Evolutionary conservation across 257 asterid genomes (phyloP).

Genomic region (Thymus mandschuricus): DNA sequence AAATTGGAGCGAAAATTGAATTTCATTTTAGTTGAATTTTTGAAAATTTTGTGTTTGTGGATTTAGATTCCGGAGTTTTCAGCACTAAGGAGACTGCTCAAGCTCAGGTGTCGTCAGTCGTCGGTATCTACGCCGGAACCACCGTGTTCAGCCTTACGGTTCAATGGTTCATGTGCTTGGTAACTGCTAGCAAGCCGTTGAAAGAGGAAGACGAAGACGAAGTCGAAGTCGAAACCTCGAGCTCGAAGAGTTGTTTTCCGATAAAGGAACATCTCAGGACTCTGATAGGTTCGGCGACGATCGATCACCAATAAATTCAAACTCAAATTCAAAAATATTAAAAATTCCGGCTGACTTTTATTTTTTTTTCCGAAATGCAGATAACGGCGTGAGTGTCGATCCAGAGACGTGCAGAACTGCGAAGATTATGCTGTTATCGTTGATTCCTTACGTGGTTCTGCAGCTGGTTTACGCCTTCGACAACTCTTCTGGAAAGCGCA

Average conservation of each 20-base stretch:
- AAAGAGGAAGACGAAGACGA: conserved; percentile 16
- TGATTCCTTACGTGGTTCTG: conserved; percentile 52
- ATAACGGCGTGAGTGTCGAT: conserved; percentile 45
- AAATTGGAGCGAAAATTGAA: too few relatives aligned
- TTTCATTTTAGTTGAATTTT: neutral
- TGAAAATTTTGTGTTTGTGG: neutral
- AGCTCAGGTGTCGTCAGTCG: conserved; percentile 48
- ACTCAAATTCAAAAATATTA: neutral
- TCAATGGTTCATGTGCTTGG: conserved; percentile 55
- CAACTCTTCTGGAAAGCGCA: conserved; percentile 31
- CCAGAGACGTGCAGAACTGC: conserved; percentile 47
- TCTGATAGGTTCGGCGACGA: conserved; percentile 28
- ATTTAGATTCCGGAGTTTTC: conserved; percentile 49
- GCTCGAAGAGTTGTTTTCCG: conserved; percentile 26
- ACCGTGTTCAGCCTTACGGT: conserved; percentile 52
- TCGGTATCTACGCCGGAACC: conserved; percentile 52
- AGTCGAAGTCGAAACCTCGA: neutral
- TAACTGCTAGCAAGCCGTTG: conserved; percentile 39
- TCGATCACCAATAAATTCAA: neutral
- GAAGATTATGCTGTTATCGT: conserved; percentile 52
- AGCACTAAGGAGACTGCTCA: conserved; percentile 46
- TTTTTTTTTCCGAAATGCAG: conserved; percentile 25
- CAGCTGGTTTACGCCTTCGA: conserved; percentile 40
- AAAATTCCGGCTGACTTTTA: neutral
- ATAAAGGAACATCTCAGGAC: conserved; percentile 30